Evolutionary conservation across 768 basidiomycete genomes (phyloP).

Genomic region (Phaffia tasmanica): DNA sequence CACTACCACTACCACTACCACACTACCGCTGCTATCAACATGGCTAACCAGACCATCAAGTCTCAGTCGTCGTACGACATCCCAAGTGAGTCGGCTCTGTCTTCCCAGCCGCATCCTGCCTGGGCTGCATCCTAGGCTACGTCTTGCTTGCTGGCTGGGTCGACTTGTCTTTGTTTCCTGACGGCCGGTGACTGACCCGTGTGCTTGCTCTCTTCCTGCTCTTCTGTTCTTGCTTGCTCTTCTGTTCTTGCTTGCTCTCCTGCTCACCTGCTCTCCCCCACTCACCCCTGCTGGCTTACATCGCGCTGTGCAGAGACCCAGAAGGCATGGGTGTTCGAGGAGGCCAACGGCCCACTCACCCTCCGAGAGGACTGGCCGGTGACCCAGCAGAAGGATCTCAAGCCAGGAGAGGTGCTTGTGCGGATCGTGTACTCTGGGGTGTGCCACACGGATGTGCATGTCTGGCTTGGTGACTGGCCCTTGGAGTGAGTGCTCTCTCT

Average conservation of each 20-base stretch:
- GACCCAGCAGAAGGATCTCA: constrained; percentile 31
- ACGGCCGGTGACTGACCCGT: neutral
- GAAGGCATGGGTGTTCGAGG: too few species aligned
- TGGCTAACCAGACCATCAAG: constrained; percentile 16
- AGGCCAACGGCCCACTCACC: constrained; percentile 19
- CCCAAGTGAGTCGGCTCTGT: neutral
- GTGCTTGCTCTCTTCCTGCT: neutral
- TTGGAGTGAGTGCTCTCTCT: constrained; percentile 42
- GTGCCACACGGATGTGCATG: constrained; percentile 66
- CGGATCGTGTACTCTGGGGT: constrained; percentile 61
- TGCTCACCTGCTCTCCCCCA: neutral
- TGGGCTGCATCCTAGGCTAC: neutral
- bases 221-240: too few species aligned
- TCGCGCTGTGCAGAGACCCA: too few species aligned
- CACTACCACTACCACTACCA: constrained; percentile 25
- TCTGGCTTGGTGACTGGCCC: constrained; percentile 70
- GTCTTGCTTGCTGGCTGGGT: too few species aligned
- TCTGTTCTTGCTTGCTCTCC: neutral
- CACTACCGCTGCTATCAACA: constrained; percentile 29
- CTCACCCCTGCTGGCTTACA: neutral
- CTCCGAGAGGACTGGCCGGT: constrained; percentile 32
- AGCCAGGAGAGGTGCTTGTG: constrained; percentile 39
- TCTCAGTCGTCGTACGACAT: constrained; percentile 54
- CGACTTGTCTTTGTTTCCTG: neutral
- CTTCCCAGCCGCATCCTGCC: neutral